Base-by-base conservation (phyloP, 805 yeast species). In the Yarrowia hollandica region DNA sequence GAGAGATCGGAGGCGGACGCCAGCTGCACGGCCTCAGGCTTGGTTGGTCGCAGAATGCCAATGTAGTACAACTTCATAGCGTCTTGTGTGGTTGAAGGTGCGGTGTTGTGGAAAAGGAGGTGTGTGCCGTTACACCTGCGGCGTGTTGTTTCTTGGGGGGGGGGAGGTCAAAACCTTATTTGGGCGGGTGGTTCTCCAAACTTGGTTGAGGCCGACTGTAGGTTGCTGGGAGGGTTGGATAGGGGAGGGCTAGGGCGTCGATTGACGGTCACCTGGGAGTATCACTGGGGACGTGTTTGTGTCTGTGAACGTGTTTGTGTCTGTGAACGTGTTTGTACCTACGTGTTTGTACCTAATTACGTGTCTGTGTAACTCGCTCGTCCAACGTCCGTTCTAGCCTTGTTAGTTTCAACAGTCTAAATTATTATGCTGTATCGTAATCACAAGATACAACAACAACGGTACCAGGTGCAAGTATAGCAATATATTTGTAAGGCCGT, bases 21-120 rank as follows among this genome's bases (percentile, higher is more conserved):
- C 57, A 94, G 79, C 73, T 90, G 96, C 42, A 89, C 72, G 16
- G 95, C 85, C 30, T 72, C 74, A 41, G 78, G 79, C 8, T 74
- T 78, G 22, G 72, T 70, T 62, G 84, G 82, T 68, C 89, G 85
- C 62, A 92, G 77, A 52, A 94, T 81, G 44, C 97, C 98, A 64
- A 94, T 84, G 73, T 91, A 92, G 74, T 84, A 90, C 62, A 94
- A 80, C 80, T 90, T 90, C 99, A 94, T 94, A 16, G 35, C 18
- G 37, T n/a, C n/a, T n/a, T n/a, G 18, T 14, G n/a, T 16, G 14
- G 54, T 2, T 31, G 55, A n/a, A 6, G 23, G 55, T n/a, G 39
- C 15, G 38, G 39, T 48, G 55, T 37, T 48, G 55, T n/a, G 12
- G 52, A 28, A 44, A 44, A 44, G 33, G 52, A 22, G 14, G 28